Percentiles rank a stretch among this genome's conserved stretches.
phyloP scores from a whole-genome alignment of 352 stramenopile genomes.

The Pythium phragmitis region DNA sequence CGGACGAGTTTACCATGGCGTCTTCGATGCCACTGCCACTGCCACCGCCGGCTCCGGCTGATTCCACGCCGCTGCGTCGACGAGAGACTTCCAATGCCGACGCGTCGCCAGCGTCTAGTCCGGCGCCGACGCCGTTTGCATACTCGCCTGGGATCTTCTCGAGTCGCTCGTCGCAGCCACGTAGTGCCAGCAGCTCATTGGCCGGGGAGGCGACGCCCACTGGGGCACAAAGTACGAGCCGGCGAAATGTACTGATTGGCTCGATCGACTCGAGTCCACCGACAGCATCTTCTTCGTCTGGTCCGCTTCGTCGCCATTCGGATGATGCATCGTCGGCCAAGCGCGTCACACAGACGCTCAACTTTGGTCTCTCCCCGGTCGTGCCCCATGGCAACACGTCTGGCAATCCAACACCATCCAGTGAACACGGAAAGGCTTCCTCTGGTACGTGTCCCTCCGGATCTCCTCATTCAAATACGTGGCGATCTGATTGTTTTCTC shows the following conservation, averaged over 20 bases:
- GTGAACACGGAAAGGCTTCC: constrained; percentile 5
- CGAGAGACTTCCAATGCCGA: background rate
- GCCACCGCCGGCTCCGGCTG: constrained; percentile 9
- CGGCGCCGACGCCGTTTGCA: constrained; percentile 10
- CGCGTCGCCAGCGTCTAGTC: constrained; percentile 1
- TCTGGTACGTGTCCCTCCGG: background rate
- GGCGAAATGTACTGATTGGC: constrained; percentile 8
- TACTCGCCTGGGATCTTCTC: constrained; percentile 78
- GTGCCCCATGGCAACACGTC: constrained; percentile 43
- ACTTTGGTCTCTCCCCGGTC: constrained; percentile 49
- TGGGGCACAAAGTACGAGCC: constrained; percentile 27
- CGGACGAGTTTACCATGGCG: constrained; percentile 33
- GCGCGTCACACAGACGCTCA: constrained; percentile 42
- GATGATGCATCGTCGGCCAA: constrained; percentile 24
- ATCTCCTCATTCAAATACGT: background rate
- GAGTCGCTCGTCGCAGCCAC: constrained; percentile 44
- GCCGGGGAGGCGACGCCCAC: constrained; percentile 9
- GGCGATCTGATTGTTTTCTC: background rate
- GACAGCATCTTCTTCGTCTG: constrained; percentile 15
- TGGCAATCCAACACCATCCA: constrained; percentile 22
- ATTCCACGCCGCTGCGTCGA: background rate
- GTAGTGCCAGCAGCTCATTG: constrained; percentile 22
- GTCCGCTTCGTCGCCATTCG: constrained; percentile 37
- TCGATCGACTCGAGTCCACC: constrained; percentile 54
- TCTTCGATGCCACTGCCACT: constrained; percentile 15